Evolutionary conservation across 1,284 basidiomycete genomes (phyloP).

Genomic region (Blastosporella zonata): DNA sequence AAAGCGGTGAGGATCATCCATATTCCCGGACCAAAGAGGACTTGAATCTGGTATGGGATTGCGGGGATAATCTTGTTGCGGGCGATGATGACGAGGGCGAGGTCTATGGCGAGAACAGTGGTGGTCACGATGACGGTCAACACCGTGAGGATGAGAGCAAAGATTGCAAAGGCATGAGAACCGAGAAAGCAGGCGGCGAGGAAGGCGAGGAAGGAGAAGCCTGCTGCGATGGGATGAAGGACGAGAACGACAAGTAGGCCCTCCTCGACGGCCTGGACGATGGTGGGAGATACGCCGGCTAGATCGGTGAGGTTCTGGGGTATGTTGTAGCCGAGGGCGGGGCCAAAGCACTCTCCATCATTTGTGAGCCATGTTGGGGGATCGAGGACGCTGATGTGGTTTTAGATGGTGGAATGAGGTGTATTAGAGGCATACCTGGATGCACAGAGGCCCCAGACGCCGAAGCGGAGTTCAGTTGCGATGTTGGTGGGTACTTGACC

Average conservation of each 20-base stretch:
- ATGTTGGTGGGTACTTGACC: conserved; percentile 42
- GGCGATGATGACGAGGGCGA: conserved; percentile 55
- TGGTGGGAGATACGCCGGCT: conserved; percentile 40
- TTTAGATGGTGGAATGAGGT: background rate
- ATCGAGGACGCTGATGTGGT: conserved; percentile 23
- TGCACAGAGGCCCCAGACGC: conserved; percentile 75
- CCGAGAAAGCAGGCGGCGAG: conserved; percentile 55
- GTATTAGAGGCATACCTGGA: conserved; percentile 35
- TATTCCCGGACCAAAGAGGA: conserved; percentile 62
- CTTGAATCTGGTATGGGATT: conserved; percentile 40
- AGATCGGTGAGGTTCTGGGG: conserved; percentile 38
- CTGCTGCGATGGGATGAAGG: conserved; percentile 63
- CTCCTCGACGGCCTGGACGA: conserved; percentile 46
- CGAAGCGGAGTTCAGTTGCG: conserved; percentile 64
- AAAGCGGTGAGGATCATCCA: conserved; percentile 66
- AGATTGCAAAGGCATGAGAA: conserved; percentile 51
- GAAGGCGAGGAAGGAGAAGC: conserved; percentile 52
- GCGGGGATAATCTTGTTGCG: conserved; percentile 41
- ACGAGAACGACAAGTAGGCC: conserved; percentile 58
- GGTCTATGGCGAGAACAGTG: conserved; percentile 56
- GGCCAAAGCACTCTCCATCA: conserved; percentile 50
- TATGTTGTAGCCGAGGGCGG: conserved; percentile 54
- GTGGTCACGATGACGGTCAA: conserved; percentile 51
- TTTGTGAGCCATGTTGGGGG: conserved; percentile 26
- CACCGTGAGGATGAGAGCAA: conserved; percentile 56